Evolutionary conservation across 306 rosid species (phyloP).

Genomic region (Corylus heterophylla): DNA sequence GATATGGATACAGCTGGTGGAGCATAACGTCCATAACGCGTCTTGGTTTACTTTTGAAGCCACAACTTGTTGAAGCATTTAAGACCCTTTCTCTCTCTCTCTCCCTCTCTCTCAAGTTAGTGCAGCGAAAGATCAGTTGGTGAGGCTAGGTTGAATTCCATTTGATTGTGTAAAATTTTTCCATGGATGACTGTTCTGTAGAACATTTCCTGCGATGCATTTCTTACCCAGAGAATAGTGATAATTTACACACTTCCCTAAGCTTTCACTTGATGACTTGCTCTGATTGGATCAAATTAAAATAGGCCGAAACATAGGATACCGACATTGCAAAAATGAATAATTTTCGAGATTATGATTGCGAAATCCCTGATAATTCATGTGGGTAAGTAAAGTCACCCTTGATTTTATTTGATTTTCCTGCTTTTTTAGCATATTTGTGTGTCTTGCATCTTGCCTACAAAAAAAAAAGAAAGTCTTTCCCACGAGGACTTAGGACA

Average conservation of each 20-base stretch:
- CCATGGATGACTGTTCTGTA: neutral
- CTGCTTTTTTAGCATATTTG: too few relatives aligned
- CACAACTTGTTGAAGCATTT: conserved; percentile 14
- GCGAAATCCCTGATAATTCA: too few relatives aligned
- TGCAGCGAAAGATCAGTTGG: conserved; percentile 33
- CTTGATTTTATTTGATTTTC: too few relatives aligned
- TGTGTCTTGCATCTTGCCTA: too few relatives aligned
- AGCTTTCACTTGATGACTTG: neutral
- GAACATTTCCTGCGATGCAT: conserved; percentile 8
- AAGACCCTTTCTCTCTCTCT: conserved; percentile 15
- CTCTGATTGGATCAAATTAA: neutral
- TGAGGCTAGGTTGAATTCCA: conserved; percentile 39
- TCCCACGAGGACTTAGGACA: too few relatives aligned
- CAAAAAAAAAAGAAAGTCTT: too few relatives aligned
- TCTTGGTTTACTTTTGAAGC: conserved; percentile 18
- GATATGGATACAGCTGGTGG: conserved; percentile 94
- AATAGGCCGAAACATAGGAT: too few relatives aligned
- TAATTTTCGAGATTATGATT: too few relatives aligned
- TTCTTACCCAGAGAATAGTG: conserved; percentile 6
- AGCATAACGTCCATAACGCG: conserved; percentile 41
- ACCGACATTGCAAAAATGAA: too few relatives aligned
- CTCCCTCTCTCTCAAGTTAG: conserved; percentile 14
- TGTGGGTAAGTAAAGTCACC: too few relatives aligned
- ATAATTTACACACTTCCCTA: neutral
- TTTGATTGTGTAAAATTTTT: conserved; percentile 27